These are phyloP conservation scores for Przewalskia tangutica DNA, from an alignment of 257 asterid species.

Conservation along the genomic window DNA sequence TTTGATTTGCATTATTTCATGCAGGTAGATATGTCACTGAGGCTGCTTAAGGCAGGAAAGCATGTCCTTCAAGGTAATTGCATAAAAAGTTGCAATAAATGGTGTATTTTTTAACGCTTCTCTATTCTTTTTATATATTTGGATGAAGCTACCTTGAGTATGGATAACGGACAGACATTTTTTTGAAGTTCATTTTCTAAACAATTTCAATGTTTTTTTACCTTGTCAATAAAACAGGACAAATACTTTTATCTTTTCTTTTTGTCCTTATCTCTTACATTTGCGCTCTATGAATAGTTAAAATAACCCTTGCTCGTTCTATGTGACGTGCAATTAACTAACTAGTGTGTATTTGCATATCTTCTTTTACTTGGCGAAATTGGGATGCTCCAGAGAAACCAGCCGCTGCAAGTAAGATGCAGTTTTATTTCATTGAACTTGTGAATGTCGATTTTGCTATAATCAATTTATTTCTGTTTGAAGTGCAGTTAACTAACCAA, in stretches of 20 bases:
- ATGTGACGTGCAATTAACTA: slow-evolving; percentile 17
- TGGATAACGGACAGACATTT: not conserved
- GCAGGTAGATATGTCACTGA: slow-evolving; percentile 92
- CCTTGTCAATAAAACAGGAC: not conserved
- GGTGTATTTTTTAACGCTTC: not conserved
- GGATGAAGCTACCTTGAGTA: not conserved
- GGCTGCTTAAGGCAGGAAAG: slow-evolving; percentile 66
- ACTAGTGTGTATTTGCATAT: slow-evolving; percentile 38
- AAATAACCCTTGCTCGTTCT: not conserved
- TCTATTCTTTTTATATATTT: not conserved
- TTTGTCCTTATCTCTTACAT: not conserved
- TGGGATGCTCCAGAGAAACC: slow-evolving; percentile 70
- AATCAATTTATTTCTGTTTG: not conserved
- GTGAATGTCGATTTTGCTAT: not conserved
- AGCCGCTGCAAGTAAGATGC: slow-evolving; percentile 51
- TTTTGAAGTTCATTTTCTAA: not conserved
- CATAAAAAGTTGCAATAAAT: slow-evolving; percentile 1
- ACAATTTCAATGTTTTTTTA: not conserved
- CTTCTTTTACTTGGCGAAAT: slow-evolving; percentile 19
- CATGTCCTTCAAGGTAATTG: slow-evolving; percentile 92
- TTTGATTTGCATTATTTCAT: slow-evolving; percentile 11
- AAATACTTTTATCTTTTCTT: not conserved
- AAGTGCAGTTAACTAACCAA: not conserved
- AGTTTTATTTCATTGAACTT: slow-evolving; percentile 1
- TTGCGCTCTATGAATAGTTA: not conserved